These are phyloP conservation scores for Nicotiana noctiflora DNA, from an alignment of 257 asterid genomes.

Conservation along the genomic window DNA sequence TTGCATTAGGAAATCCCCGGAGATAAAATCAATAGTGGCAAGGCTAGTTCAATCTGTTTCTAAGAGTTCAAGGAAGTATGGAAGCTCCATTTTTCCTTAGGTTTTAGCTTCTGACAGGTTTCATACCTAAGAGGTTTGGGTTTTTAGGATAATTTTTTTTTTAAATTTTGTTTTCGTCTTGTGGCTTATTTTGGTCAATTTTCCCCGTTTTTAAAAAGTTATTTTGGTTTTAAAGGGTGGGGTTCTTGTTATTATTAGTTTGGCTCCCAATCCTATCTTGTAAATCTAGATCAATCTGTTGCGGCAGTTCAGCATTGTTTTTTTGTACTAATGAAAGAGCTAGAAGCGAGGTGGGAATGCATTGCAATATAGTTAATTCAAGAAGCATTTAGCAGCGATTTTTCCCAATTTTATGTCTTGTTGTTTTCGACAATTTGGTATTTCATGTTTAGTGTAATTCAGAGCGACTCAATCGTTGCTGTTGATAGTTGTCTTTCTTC, in stretches of 20 bases:
- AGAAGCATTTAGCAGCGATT: not conserved
- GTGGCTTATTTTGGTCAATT: not conserved
- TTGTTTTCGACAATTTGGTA: too few relatives aligned
- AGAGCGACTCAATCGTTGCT: not conserved
- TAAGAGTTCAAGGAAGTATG: not conserved
- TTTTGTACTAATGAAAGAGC: constrained; percentile 17
- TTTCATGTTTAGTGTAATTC: not conserved
- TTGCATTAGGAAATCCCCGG: not conserved
- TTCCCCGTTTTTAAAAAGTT: not conserved
- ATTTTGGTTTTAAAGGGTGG: not conserved
- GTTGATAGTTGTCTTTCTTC: too few relatives aligned
- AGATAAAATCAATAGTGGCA: not conserved
- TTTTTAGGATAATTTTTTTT: constrained; percentile 13
- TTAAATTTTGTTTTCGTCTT: not conserved
- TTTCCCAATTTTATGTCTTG: not conserved
- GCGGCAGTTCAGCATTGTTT: not conserved
- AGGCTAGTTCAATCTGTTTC: not conserved
- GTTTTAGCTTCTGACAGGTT: constrained; percentile 26
- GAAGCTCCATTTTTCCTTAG: constrained; percentile 22
- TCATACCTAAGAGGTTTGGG: constrained; percentile 21
- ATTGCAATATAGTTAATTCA: constrained; percentile 15
- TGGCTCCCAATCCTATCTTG: constrained; percentile 21
- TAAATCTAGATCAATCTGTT: constrained; percentile 14
- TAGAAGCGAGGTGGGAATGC: constrained; percentile 19
- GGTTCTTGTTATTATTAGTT: constrained; percentile 8